Base-by-base conservation (phyloP, 169 alveolate species). In the Plasmodium fragile region DNA sequence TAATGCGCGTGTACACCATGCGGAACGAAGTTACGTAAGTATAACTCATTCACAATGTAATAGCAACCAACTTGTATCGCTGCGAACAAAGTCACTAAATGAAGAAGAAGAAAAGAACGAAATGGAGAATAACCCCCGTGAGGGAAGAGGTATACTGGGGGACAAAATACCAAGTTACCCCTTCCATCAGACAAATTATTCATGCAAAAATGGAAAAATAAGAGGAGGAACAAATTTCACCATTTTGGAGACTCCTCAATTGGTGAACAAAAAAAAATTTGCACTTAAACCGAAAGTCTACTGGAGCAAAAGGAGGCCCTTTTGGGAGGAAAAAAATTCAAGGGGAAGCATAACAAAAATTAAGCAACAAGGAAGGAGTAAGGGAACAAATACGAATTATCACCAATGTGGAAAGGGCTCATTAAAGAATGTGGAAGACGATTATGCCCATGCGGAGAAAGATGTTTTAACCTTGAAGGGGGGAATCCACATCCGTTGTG, bases 261-360 rank as follows among this genome's bases (percentile, higher is more conserved):
- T 49, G 22, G 59, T n/a, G 30, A 55, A 32, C 13, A 81, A 81
- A 22, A 10, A 82, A 82, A 65, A 82, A 65, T 13, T 32, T n/a
- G 18, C 81, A 7, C 81, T n/a, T 39, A 82, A 82, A 69, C 72
- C 81, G 43, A 82, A 82, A 32, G 30, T 82, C 16, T 32, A 36
- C 22, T 82, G 92, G 92, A 36, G 81, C 30, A 82, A 82, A 82
- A 82, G 70, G 45, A 30, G 92, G 10, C 49, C 49, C 16, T 82
- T 82, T 82, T 82, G 71, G 43, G 92, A 82, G 41, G 22, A 18
- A 4, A 82, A 65, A 82, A 8, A 4, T 52, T 10, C 22, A 3
- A 59, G 59, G 41, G 28, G 22, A 55, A 41, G 1, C 5, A 55
- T 55, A 45, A 10, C 18, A 11, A 55, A 28, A 16, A 81, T 34